These are phyloP conservation scores for Cytospora leucostoma DNA, from an alignment of 2,329 filamentous ascomycete genomes.

Conservation along the genomic window DNA sequence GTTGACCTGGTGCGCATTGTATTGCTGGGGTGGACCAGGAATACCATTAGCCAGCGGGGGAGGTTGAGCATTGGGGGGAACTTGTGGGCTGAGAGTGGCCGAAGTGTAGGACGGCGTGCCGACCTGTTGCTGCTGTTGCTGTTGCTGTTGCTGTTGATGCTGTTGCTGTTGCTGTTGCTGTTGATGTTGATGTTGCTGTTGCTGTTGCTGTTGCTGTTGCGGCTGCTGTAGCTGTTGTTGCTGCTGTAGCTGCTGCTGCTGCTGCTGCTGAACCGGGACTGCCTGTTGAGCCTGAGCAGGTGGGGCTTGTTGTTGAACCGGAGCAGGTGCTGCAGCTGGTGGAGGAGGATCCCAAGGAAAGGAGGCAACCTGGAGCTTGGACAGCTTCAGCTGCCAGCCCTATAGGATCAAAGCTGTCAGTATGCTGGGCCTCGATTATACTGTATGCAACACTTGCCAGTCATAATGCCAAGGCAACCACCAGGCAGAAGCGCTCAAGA, in stretches of 20 bases:
- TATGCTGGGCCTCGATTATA: background rate
- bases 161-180: background rate
- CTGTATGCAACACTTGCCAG: background rate
- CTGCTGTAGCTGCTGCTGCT: background rate
- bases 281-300: slow-evolving; percentile 24
- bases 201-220: background rate
- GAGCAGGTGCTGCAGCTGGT: slow-evolving; percentile 46
- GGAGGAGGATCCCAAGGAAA: slow-evolving; percentile 96
- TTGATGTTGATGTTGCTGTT: background rate
- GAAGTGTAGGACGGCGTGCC: slow-evolving; percentile 37
- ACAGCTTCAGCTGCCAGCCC: slow-evolving; percentile 94
- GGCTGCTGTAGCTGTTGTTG: background rate
- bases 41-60: slow-evolving; percentile 35
- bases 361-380: slow-evolving; percentile 77
- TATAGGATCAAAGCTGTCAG: slow-evolving; percentile 43
- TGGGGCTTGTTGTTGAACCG: slow-evolving; percentile 37
- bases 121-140: slow-evolving; percentile 29
- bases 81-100: slow-evolving; percentile 38
- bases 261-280: background rate
- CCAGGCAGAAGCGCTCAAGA: background rate
- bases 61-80: slow-evolving; percentile 34
- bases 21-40: slow-evolving; percentile 35
- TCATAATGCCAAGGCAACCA: background rate
- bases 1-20: slow-evolving; percentile 48
- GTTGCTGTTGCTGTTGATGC: background rate